These are phyloP conservation scores for Intubia oerlemansii DNA, from an alignment of 2,329 filamentous ascomycete genomes.

Conservation along the genomic window DNA sequence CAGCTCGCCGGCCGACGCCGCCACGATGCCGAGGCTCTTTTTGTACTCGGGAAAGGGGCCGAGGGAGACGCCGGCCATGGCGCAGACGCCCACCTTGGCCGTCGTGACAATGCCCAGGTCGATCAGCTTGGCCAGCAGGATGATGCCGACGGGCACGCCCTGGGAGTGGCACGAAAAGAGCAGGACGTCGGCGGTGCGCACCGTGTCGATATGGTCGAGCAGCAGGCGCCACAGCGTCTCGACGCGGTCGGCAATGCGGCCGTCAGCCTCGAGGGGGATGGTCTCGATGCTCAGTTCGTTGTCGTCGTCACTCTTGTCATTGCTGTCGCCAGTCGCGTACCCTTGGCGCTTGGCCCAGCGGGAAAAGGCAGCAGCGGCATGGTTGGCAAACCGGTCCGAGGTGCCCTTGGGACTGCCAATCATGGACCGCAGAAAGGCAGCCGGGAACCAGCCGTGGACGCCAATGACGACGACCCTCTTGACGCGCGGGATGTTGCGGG, in stretches of 20 bases:
- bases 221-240: constrained; percentile 87
- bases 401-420: constrained; percentile 91
- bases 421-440: constrained; percentile 66
- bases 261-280: constrained; percentile 85
- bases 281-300: too few relatives aligned
- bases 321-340: constrained; percentile 48
- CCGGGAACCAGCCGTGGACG: constrained; percentile 85
- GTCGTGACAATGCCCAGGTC: constrained; percentile 66
- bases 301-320: too few relatives aligned
- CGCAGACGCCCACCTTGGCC: constrained; percentile 68
- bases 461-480: constrained; percentile 82
- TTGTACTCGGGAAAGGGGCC: constrained; percentile 88
- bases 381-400: constrained; percentile 77
- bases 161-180: constrained; percentile 89
- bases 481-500: constrained; percentile 47
- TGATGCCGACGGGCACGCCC: constrained; percentile 81
- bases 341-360: constrained; percentile 60
- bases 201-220: constrained; percentile 83
- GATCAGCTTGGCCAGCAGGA: constrained; percentile 82
- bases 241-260: constrained; percentile 73
- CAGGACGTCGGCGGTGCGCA: constrained; percentile 72
- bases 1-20: constrained; percentile 77
- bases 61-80: constrained; percentile 71
- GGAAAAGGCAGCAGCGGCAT: constrained; percentile 64
- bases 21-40: constrained; percentile 65